Evolutionary conservation across 2,329 filamentous ascomycete species (phyloP), one percentile per base, ranked within the genome.

Genomic region (Clarireedia homoeocarpa): DNA sequence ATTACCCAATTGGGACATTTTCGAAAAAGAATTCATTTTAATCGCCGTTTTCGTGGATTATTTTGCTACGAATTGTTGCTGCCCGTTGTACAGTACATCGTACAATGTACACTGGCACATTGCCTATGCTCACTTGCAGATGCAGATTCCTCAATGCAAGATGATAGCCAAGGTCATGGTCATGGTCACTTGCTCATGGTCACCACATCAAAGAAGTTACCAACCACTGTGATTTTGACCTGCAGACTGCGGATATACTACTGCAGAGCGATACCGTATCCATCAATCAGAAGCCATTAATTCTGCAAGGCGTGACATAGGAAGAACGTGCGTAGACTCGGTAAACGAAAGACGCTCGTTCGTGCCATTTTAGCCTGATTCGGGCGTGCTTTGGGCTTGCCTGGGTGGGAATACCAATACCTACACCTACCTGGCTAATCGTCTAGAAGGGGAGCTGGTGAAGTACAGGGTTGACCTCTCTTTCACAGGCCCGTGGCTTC

Each of bases 211-310:
- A 44, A 55, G 40, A 55, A 45, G 48, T 45, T 55, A 55, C 53
- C 53, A 55, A 55, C 53, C 53, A 55, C 53, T 42, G 39, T 55
- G 53, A 55, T 51, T 55, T 55, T 45, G 47, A 12, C 53, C 53
- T 55, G 53, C 53, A 55, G 53, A 55, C 20, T 51, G 53, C 53
- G 53, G 53, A 55, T 51, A 49, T 55, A 51, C 53, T 55, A 55
- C 49, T 55, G 53, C 47, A 55, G 26, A 50, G 53, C 53, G 53
- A 55, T 55, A 55, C 27, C 47, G 20, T 38, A 14, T 55, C 47
- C 46, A 26, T 55, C 53, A 55, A 55, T 55, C 53, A 55, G 36
- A 51, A 30, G 24, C 38, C 20, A 30, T 51, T 20, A 51, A 45
- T 51, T 26, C 20, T 47, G 23, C 44, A 47, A 27, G 44, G 44